Evolutionary conservation across 176 grass and related monocot species (phyloP).

Genomic region (Raddia distichophylla): DNA sequence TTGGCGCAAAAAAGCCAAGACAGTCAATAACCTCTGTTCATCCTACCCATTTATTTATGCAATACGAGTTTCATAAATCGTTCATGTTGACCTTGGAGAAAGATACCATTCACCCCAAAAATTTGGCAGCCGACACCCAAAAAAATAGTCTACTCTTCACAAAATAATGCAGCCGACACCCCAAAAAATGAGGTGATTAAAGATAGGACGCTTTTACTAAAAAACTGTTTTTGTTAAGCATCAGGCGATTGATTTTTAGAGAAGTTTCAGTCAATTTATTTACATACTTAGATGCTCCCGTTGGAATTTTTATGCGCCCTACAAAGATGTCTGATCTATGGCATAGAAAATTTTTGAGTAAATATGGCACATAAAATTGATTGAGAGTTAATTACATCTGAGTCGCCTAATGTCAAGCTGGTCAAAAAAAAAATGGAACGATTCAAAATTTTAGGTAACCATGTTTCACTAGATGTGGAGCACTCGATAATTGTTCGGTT

Average conservation of each 20-base stretch:
- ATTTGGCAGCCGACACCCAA: not conserved
- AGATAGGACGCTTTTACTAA: not conserved
- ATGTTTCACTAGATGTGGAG: not conserved
- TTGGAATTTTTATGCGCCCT: no score
- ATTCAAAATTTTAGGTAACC: conserved; percentile 3
- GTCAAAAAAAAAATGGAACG: not conserved
- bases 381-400: no score
- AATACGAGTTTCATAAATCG: conserved; percentile 35
- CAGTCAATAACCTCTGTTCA: conserved; percentile 28
- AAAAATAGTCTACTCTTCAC: not conserved
- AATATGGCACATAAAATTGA: no score
- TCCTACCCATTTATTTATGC: conserved; percentile 18
- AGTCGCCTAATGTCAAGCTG: no score
- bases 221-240: no score
- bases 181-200: not conserved
- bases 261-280: no score
- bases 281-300: no score
- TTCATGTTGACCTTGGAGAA: conserved; percentile 31
- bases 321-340: no score
- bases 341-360: no score
- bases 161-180: not conserved
- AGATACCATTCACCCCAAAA: conserved; percentile 18
- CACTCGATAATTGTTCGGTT: not conserved
- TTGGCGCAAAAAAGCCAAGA: conserved; percentile 31
- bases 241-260: no score